Percentiles rank a stretch among this genome's conserved stretches.
These are phyloP conservation scores for Neonectria hederae DNA, from an alignment of 2,329 filamentous ascomycete genomes.

Conservation along the genomic window DNA sequence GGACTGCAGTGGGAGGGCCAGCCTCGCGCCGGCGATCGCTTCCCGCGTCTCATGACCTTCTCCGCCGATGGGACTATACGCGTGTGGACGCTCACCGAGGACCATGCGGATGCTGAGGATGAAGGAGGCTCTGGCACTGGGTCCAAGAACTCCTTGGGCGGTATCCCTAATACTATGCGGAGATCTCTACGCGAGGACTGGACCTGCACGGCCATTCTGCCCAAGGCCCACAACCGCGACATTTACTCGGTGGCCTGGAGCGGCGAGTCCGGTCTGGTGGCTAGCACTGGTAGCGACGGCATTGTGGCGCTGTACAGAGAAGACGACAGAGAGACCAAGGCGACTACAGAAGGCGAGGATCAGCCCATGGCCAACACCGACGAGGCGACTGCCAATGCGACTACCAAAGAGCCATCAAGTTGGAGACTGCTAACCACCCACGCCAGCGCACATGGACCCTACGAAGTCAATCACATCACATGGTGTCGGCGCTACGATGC, in stretches of 20 bases:
- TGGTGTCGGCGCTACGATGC: conserved; percentile 86
- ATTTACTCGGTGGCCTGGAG: conserved; percentile 92
- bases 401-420: conserved; percentile 51
- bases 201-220: conserved; percentile 80
- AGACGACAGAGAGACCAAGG: conserved; percentile 37
- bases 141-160: conserved; percentile 58
- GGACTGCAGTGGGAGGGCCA: conserved; percentile 76
- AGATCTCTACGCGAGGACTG: conserved; percentile 82
- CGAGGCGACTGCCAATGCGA: background rate
- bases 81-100: conserved; percentile 76
- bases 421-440: conserved; percentile 79
- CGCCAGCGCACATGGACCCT: conserved; percentile 84
- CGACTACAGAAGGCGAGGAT: conserved; percentile 44
- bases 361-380: conserved; percentile 39
- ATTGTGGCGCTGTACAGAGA: conserved; percentile 83
- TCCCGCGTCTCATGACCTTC: conserved; percentile 78
- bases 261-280: conserved; percentile 76
- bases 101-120: conserved; percentile 55
- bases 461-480: conserved; percentile 90
- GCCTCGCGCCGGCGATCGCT: conserved; percentile 51
- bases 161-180: conserved; percentile 91
- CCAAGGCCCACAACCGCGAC: conserved; percentile 78
- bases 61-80: conserved; percentile 84
- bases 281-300: conserved; percentile 91
- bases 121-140: conserved; percentile 37